Evolutionary conservation across 2,329 filamentous ascomycete species (phyloP).

Genomic region (Aureobasidium sp.): DNA sequence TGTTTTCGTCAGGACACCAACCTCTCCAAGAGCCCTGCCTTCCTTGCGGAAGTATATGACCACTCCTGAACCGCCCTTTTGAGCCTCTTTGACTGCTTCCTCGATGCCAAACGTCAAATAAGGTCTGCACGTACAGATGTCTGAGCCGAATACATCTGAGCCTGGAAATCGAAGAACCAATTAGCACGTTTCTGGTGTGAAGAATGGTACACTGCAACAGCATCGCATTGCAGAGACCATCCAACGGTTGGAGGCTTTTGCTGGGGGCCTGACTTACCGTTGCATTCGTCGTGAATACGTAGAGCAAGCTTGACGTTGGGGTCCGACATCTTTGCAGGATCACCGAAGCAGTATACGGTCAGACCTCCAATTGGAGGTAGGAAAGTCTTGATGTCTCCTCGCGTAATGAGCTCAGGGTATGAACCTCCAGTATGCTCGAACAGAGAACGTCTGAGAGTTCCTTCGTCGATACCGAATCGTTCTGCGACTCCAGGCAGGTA

Average conservation of each 20-base stretch:
- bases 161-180: slow-evolving; percentile 67
- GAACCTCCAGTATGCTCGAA: slow-evolving; percentile 96
- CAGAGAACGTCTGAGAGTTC: slow-evolving; percentile 72
- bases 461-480: slow-evolving; percentile 92
- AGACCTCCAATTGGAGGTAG: slow-evolving; percentile 90
- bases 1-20: slow-evolving; percentile 32
- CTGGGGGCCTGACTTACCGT: not conserved
- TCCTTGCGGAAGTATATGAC: slow-evolving; percentile 99
- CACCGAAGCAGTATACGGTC: slow-evolving; percentile 95
- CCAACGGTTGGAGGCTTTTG: too few species aligned
- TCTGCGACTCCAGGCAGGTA: slow-evolving; percentile 62
- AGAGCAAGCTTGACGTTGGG: slow-evolving; percentile 73
- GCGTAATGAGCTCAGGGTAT: slow-evolving; percentile 93
- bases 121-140: slow-evolving; percentile 94
- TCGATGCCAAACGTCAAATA: slow-evolving; percentile 97
- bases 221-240: not conserved
- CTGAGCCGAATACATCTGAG: slow-evolving; percentile 93
- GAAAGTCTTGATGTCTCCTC: slow-evolving; percentile 91
- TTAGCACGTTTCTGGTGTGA: not conserved
- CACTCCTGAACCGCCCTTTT: slow-evolving; percentile 85
- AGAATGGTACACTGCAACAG: too few species aligned
- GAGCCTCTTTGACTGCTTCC: slow-evolving; percentile 94
- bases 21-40: slow-evolving; percentile 86
- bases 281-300: slow-evolving; percentile 60
- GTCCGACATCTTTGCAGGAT: slow-evolving; percentile 89